Base-by-base conservation (phyloP, 805 yeast species). In the Tetrapisispora namnaoensis region DNA sequence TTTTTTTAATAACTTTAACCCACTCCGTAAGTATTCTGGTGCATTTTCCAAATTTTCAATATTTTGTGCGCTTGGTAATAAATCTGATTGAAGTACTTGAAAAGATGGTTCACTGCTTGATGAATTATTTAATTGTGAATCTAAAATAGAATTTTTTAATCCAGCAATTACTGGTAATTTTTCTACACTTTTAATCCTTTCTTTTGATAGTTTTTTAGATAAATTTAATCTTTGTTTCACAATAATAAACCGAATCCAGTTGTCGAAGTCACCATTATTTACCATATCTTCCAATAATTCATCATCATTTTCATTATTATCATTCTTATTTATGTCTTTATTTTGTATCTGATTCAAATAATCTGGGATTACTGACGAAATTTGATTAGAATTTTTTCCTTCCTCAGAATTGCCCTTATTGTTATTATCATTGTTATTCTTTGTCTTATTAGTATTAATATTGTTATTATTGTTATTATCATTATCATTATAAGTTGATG, bases 191-290 rank as follows among this genome's bases (percentile, higher is more conserved):
- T 55, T 59, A 22, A 58, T 54, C 27, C 49, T 53, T 42, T 55
- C 55, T 8, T 58, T 60, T 18, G 59, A 46, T 13, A 54, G 53
- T 42, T 55, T 56, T 41, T 55, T 55, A 8, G 59, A 60, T 20
- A 54, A 42, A 21, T 54, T 53, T n/a, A 64, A 43, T 42, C 56
- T 56, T 44, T 67, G 68, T 45, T 58, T 60, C 27, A 63, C 59
- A 49, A 67, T 54, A 21, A 62, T 47, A 30, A 61, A 59, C 21
- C 57, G 57, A 32, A 70, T 53, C 73, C 74, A 70, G 47, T 70
- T 70, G 45, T 70, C 72, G 32, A 60, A 52, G 45, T 59, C 67
- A 30, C 66, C 67, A 44, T 55, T 57, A 44, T 61, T 59, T 9
- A 62, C 61, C 45, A 63, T 46, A 41, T 58, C 63, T 35, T 63